These are phyloP conservation scores for Sclerospora graminicola DNA, from an alignment of 352 stramenopile species.

Conservation along the genomic window DNA sequence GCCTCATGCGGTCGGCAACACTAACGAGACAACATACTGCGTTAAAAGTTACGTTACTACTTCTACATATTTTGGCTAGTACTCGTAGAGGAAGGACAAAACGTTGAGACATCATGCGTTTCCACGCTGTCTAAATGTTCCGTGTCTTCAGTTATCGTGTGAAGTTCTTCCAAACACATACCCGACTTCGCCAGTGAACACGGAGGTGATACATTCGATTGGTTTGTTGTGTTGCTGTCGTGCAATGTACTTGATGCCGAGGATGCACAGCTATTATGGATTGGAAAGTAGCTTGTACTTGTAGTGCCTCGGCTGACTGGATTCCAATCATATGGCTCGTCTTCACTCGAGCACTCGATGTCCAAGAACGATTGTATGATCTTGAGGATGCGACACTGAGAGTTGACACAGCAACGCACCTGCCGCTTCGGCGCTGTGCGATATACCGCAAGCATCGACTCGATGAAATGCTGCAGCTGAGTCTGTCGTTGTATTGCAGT, in stretches of 20 bases:
- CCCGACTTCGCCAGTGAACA: conserved; percentile 13
- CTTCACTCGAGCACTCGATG: conserved; percentile 19
- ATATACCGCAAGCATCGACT: conserved; percentile 43
- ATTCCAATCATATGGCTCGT: conserved; percentile 16
- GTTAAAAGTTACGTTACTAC: no score
- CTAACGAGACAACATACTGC: no score
- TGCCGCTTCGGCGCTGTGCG: conserved; percentile 32
- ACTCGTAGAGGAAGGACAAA: neutral
- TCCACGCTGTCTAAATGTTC: conserved; percentile 12
- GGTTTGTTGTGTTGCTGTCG: neutral
- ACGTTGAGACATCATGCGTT: conserved; percentile 1
- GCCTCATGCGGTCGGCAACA: no score
- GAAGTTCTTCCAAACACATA: conserved; percentile 35
- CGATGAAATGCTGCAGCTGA: conserved; percentile 41
- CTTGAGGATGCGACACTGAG: conserved; percentile 30
- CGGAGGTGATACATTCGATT: conserved; percentile 14
- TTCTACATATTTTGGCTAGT: no score
- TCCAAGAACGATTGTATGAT: conserved; percentile 42
- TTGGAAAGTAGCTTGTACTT: conserved; percentile 9
- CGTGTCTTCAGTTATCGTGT: conserved; percentile 44
- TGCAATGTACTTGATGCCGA: conserved; percentile 1
- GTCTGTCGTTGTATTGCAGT: conserved; percentile 25
- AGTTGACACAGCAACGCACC: conserved; percentile 47
- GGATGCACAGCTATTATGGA: conserved; percentile 13
- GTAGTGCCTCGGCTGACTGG: conserved; percentile 9